Evolutionary conservation across 306 rosid genomes (phyloP), one percentile per base, ranked within the genome.

Genomic region (Gleditsia sinensis): DNA sequence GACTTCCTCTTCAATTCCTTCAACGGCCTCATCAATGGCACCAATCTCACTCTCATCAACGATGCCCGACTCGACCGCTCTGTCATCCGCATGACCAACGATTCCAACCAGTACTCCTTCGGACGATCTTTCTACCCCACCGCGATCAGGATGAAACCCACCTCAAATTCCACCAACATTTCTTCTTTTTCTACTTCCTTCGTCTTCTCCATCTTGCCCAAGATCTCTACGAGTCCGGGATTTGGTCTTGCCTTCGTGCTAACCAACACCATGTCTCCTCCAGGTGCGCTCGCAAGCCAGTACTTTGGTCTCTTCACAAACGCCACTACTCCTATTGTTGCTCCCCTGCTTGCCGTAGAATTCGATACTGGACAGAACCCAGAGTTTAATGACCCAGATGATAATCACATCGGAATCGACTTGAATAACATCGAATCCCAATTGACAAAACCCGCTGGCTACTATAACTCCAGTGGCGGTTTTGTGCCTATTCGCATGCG

Each of bases 361-460:
- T 94, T 94, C 80, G 98, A 94, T 37, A 87, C 90, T 1, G 98
- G 98, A 0, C 84, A 70, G 25, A 94, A 89, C 82, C 89, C 96
- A 0, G 98, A 94, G 71, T 89, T 91, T 87, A 84, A 84, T 43
- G 98, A 94, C 60, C 88, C 74, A 0, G 75, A 88, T 55, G 90
- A 81, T 4, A 94, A 90, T 36, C 98, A 94, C 69, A 78, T 94
- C 81, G 98, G 98, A 2, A 83, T 94, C 61, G 88, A 94, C 67
- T 84, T 91, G 58, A 90, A 94, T 72, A 80, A 54, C 37, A 24
- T 90, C 30, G 77, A 64, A 0, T 94, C 97, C 9, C 19, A 0
- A 0, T 0, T 0, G 0, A 16, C 23, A 0, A 28, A 1, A 0
- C 0, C 89, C 2, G 98, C 98, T 1, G 93, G 98, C 1, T 94